Evolutionary conservation across 208 protist species (phyloP), one percentile per base, ranked within the genome.

Genomic region (Leptomonas pyrrhocoris): DNA sequence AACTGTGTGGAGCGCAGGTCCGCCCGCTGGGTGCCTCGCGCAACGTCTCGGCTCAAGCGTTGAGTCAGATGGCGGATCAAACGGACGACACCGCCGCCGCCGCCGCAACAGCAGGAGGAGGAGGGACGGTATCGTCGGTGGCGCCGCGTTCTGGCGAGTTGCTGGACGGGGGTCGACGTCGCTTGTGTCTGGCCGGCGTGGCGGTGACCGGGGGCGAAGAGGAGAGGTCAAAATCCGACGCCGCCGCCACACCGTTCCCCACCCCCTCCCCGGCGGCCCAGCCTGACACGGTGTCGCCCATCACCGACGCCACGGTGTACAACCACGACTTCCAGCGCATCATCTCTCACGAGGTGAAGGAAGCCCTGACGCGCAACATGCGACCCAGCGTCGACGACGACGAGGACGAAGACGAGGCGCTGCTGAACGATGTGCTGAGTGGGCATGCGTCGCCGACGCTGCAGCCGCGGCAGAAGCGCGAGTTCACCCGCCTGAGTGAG

Each of bases 261-360:
- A n/a, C n/a, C n/a, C n/a, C n/a, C n/a, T n/a, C n/a, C 56, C 21
- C n/a, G 27, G 34, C 28, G 27, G 43, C 58, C 58, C 18, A 28
- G 15, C n/a, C 28, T 28, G 42, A n/a, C 18, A 27, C 42, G 5
- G 38, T n/a, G 19, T 9, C 58, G 3, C 7, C 63, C 6, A 12
- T 40, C 5, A 27, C 16, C 30, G 73, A 78, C 51, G 50, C 42
- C 19, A 79, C 49, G 19, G 42, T 70, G 53, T 70, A 57, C 66
- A 84, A 84, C 57, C 79, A 84, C 58, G 79, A 84, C 51, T 79
- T 84, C 21, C 79, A 80, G 60, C 68, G 75, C n/a, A 66, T 84
- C 25, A 59, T 84, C 48, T 68, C 73, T 2, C 69, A 51, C 36
- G 64, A 80, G 58, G 64, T 80, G 43, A 78, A 76, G 63, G 63